These are phyloP conservation scores for Eruca vesicaria DNA, from an alignment of 441 rosid species.

Conservation along the genomic window DNA sequence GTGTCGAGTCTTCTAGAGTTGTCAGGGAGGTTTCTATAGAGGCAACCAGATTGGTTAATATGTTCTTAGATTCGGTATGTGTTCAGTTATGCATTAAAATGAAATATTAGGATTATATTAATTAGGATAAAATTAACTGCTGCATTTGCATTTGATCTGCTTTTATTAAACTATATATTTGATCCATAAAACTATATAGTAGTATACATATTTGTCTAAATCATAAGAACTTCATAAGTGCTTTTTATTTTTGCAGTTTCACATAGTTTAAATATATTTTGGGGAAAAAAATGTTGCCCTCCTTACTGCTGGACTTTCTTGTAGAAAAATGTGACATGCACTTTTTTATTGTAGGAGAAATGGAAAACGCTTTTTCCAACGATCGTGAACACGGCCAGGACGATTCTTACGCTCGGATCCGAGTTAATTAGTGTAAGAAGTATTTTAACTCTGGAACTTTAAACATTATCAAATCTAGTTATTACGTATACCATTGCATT, in stretches of 20 bases:
- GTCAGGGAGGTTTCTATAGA: slow-evolving; percentile 42
- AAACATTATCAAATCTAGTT: not conserved
- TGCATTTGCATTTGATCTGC: not conserved
- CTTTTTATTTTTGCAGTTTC: not conserved
- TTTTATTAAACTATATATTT: not conserved
- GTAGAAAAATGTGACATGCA: not conserved
- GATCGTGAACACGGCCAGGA: slow-evolving; percentile 49
- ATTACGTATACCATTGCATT: not conserved
- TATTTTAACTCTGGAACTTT: not conserved
- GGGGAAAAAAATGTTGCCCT: not conserved
- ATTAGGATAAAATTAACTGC: not conserved
- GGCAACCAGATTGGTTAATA: slow-evolving; percentile 39
- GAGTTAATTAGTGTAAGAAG: slow-evolving; percentile 33
- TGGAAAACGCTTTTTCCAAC: slow-evolving; percentile 68
- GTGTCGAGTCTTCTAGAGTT: slow-evolving; percentile 59
- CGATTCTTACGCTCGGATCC: slow-evolving; percentile 40
- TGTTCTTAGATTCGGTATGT: slow-evolving; percentile 57
- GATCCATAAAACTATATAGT: no score
- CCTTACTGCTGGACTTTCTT: not conserved
- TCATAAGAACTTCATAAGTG: not conserved
- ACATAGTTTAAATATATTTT: not conserved
- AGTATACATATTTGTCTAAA: not conserved
- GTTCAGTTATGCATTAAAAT: not conserved
- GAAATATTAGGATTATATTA: not conserved
- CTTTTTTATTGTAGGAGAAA: slow-evolving; percentile 43